These are phyloP conservation scores for Tanozyma kutaoensis DNA, from an alignment of 805 yeast genomes.

Conservation along the genomic window DNA sequence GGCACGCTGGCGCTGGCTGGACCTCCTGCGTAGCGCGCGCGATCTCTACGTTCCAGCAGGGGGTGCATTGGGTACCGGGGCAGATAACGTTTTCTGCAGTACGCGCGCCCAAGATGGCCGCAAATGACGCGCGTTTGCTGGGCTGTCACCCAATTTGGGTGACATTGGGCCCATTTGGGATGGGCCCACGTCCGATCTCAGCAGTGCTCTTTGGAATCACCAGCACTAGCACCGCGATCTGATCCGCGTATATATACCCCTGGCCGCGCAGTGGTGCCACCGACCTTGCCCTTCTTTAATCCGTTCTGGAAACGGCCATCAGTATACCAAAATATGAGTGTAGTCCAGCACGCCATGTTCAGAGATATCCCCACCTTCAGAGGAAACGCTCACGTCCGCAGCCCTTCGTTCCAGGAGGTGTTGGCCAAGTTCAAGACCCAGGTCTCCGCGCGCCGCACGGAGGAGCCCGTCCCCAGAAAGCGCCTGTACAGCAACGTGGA, in stretches of 20 bases:
- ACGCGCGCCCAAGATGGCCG: background rate
- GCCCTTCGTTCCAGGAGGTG: background rate
- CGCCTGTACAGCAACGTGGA: constrained; percentile 20
- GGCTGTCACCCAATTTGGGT: no score
- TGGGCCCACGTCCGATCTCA: background rate
- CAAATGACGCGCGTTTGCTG: background rate
- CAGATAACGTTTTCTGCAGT: background rate
- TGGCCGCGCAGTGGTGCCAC: background rate
- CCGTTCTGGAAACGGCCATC: background rate
- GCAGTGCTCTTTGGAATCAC: constrained; percentile 1
- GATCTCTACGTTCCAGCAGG: background rate
- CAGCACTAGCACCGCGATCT: no score
- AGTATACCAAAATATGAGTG: constrained; percentile 11
- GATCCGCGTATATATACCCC: background rate
- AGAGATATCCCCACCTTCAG: constrained; percentile 10
- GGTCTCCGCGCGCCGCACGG: constrained; percentile 1
- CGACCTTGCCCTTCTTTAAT: background rate
- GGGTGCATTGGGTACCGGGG: background rate
- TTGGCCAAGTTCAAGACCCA: background rate
- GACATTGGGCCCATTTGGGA: background rate
- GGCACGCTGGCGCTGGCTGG: background rate
- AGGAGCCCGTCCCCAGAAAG: constrained; percentile 14
- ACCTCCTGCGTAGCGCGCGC: background rate
- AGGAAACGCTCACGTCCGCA: background rate
- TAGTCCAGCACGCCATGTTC: constrained; percentile 16